A percentile compares a stretch with the other conserved stretches of the same genome.
phyloP scores from a whole-genome alignment of 2,329 filamentous ascomycete species.

The Apiospora saccharicola region DNA sequence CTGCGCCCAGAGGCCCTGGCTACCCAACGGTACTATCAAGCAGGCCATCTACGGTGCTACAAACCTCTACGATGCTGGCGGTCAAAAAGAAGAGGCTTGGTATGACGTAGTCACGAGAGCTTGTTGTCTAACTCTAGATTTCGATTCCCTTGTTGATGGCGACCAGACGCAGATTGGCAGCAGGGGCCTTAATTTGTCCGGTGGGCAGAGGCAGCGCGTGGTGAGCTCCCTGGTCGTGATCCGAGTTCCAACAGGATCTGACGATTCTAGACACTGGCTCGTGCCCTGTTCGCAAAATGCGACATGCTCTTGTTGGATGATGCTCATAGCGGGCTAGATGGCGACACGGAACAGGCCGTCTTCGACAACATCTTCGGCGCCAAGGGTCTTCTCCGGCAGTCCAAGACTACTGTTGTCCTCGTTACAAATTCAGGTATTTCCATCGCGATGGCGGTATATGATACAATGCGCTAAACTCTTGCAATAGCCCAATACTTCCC shows the following conservation, averaged over 20 bases:
- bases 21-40: slow-evolving; percentile 45
- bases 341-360: slow-evolving; percentile 41
- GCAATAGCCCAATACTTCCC: no score
- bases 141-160: slow-evolving; percentile 32
- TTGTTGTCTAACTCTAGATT: slow-evolving; percentile 38
- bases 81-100: slow-evolving; percentile 33
- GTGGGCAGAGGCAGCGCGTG: slow-evolving; percentile 41
- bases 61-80: no score
- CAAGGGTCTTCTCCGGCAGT: slow-evolving; percentile 39
- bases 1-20: slow-evolving; percentile 48
- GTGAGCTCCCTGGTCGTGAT: slow-evolving; percentile 31
- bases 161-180: slow-evolving; percentile 35
- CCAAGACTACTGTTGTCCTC: slow-evolving; percentile 41
- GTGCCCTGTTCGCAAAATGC: slow-evolving; percentile 43
- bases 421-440: no score
- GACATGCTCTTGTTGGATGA: slow-evolving; percentile 46
- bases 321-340: slow-evolving; percentile 46
- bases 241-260: background rate
- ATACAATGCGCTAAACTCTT: no score
- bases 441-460: no score
- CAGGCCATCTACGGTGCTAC: slow-evolving; percentile 37
- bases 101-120: slow-evolving; percentile 41
- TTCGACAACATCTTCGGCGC: slow-evolving; percentile 42
- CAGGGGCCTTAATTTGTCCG: slow-evolving; percentile 38
- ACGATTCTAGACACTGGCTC: slow-evolving; percentile 44